Percentiles rank a stretch among this genome's conserved stretches.
phyloP scores from a whole-genome alignment of 1,284 basidiomycete species.

The Tetrapyrgos nigripes region DNA sequence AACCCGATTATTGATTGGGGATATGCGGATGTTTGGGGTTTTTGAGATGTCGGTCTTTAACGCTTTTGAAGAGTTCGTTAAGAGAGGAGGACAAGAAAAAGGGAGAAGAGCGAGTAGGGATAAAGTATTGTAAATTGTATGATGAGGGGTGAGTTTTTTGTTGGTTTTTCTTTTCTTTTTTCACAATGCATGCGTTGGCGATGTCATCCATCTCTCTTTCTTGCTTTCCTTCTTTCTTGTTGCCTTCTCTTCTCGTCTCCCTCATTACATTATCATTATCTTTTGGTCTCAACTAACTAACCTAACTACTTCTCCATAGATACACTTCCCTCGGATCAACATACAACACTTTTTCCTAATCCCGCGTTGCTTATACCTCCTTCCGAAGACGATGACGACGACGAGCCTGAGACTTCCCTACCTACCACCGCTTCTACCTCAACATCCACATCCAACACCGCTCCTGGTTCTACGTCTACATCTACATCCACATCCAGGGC shows the following conservation, averaged over 20 bases:
- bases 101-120: no score
- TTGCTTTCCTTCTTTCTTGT: no score
- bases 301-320: no score
- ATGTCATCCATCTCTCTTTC: no score
- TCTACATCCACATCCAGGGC: no score
- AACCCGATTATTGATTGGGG: conserved; percentile 98
- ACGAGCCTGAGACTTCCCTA: no score
- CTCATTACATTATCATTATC: no score
- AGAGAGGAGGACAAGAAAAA: no score
- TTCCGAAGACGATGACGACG: conserved; percentile 10
- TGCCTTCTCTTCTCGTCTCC: background rate
- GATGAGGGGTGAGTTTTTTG: conserved; percentile 79
- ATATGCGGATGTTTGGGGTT: conserved; percentile 90
- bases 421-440: conserved; percentile 30
- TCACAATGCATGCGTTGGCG: no score
- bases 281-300: no score
- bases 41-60: conserved; percentile 73
- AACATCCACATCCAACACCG: conserved; percentile 33
- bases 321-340: conserved; percentile 97
- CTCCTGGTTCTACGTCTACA: conserved; percentile 19
- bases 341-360: conserved; percentile 93
- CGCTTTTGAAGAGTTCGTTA: no score
- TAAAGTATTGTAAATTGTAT: conserved; percentile 90
- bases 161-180: background rate
- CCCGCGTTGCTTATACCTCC: conserved; percentile 70